Conservation (phyloP, 208 protist genomes). For the Trypanosoma scelopori region DNA sequence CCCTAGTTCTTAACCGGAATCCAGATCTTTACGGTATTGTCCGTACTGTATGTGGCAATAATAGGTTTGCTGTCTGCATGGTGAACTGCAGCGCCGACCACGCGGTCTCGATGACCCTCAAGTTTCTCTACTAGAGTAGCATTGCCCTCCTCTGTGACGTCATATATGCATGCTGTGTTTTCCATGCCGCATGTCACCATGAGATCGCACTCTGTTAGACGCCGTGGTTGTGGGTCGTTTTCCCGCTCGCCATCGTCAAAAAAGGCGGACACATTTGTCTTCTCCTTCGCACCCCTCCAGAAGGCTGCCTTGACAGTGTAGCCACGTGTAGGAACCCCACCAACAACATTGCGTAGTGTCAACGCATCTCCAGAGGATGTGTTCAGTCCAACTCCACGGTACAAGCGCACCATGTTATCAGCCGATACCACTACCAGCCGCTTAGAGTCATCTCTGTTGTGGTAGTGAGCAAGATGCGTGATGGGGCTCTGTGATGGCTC, state of each 20-base stretch:
- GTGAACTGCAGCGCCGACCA: slow-evolving; percentile 73
- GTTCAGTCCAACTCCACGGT: slow-evolving; percentile 48
- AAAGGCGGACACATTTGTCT: slow-evolving; percentile 65
- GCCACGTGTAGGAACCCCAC: slow-evolving; percentile 59
- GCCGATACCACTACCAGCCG: slow-evolving; percentile 71
- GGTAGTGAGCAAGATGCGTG: slow-evolving; percentile 56
- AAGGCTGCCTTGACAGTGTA: slow-evolving; percentile 63
- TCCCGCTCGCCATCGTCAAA: slow-evolving; percentile 88
- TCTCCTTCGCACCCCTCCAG: slow-evolving; percentile 70
- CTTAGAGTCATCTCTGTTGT: slow-evolving; percentile 68
- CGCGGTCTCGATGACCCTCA: slow-evolving; percentile 83
- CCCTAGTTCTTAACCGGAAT: slow-evolving; percentile 63
- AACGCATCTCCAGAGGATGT: slow-evolving; percentile 48
- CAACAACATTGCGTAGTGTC: slow-evolving; percentile 69
- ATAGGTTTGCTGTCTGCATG: slow-evolving; percentile 62
- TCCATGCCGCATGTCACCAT: slow-evolving; percentile 69
- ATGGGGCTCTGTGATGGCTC: slow-evolving; percentile 73
- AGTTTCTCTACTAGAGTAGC: slow-evolving; percentile 61
- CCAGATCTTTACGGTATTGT: slow-evolving; percentile 86
- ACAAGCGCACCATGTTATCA: slow-evolving; percentile 86
- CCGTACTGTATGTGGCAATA: slow-evolving; percentile 83
- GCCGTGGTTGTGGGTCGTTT: slow-evolving; percentile 45
- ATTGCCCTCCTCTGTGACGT: slow-evolving; percentile 73
- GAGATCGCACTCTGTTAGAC: slow-evolving; percentile 79
- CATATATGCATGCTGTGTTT: slow-evolving; percentile 78